Evolutionary conservation across 192 early-diverging fungal genomes (phyloP).

Genomic region (Linnemannia hyalina): DNA sequence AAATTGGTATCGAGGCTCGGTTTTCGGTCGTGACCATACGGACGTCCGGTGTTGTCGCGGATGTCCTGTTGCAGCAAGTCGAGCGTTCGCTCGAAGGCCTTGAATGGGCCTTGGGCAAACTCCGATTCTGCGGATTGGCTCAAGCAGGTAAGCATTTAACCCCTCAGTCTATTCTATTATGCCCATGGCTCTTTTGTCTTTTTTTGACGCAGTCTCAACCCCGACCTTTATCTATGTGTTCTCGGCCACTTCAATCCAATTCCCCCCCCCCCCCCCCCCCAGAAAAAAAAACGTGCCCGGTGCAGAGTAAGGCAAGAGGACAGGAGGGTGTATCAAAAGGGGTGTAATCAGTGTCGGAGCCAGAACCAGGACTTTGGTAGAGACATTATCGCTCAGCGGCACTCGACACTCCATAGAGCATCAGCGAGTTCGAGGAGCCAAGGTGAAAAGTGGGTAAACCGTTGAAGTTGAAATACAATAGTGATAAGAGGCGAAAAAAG

Average conservation of each 20-base stretch:
- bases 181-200: not conserved
- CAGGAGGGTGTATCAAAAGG: not conserved
- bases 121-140: slow-evolving; percentile 50
- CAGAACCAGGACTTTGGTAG: not conserved
- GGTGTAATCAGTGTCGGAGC: not conserved
- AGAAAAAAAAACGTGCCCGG: slow-evolving; percentile 9
- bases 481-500: slow-evolving; percentile 10
- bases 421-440: not conserved
- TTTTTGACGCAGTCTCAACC: not conserved
- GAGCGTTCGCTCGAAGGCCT: slow-evolving; percentile 62
- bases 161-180: not conserved
- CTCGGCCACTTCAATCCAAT: not conserved
- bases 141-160: slow-evolving; percentile 30
- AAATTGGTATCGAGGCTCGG: slow-evolving; percentile 17
- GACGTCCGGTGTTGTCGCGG: slow-evolving; percentile 45
- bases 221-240: slow-evolving; percentile 4
- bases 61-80: slow-evolving; percentile 57
- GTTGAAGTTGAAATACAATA: not conserved
- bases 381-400: not conserved
- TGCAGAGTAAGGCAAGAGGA: not conserved
- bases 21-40: slow-evolving; percentile 62
- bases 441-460: not conserved
- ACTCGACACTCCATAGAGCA: slow-evolving; percentile 2
- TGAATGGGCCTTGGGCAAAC: slow-evolving; percentile 61
- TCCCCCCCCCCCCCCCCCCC: not conserved